Base-by-base conservation (phyloP, 805 yeast species). In the Helenozyma rhizophorensis region DNA sequence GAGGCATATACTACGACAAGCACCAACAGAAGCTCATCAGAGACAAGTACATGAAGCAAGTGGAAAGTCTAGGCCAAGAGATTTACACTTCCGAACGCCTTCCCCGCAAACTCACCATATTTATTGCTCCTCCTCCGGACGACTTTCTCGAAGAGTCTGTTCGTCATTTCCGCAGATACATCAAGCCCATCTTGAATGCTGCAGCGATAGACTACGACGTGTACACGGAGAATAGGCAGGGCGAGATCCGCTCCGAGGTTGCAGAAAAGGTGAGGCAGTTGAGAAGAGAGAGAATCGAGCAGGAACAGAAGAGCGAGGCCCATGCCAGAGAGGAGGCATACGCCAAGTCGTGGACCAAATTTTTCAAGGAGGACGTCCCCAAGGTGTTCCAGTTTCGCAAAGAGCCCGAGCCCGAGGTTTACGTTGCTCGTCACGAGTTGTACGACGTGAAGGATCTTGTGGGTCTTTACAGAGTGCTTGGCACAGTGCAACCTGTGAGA, bases 91-190 rank as follows among this genome's bases (percentile, higher is more conserved):
- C 78, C 1, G 61, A 74, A 36, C 68, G 70, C 33, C 48, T 72
- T 14, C 86, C 96, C 2, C 71, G 98, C 38, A 84, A 80, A 46
- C 64, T 93, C 28, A 77, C 84, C 2, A 78, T 93, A 2, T 89
- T 80, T 54, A 73, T 89, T 36, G 95, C 96, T 0, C 98, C 98
- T n/a, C 97, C 97, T 7, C 97, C 98, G 14, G 84, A 85, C 49
- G 97, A 90, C 54, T 85, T 77, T 47, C 60, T 90, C 30, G 93
- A 80, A 25, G 81, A 78, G 36, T 77, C 90, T 9, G 52, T 83
- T 58, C 74, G 72, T 40, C 73, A 84, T 33, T 86, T 89, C 68
- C 74, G 86, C 44, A 76, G 80, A 33, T 88, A 75, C 52, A 72
- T 87, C 43, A 90, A 90, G 60, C 98, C 98, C 1, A 70, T 89